Base-by-base conservation (phyloP, 331 rosid species). In the Saraca asoca region DNA sequence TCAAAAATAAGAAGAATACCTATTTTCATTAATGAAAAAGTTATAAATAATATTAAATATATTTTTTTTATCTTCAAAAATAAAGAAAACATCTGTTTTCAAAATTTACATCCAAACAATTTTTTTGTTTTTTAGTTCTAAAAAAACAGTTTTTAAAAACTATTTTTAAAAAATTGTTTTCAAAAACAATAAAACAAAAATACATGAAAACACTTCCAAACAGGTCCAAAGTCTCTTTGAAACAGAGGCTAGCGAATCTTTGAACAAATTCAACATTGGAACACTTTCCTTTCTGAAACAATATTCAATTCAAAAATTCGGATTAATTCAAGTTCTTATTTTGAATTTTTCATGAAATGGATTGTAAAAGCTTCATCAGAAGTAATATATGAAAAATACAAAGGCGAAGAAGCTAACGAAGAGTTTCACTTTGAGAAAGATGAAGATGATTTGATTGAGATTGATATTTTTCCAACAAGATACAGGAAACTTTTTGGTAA, bases 391-490 rank as follows among this genome's bases (percentile, higher is more conserved):
- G 97, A 91, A 75, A 95, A 79, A 13, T 62, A 75, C 13, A 95
- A 91, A 68, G 88, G 77, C 9, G 93, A 78, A 57, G 90, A 81
- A 64, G 64, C 81, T 70, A 89, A 78, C 59, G 72, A 69, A 70
- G 82, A 61, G 17, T 79, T 82, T 71, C 86, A 72, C n/a, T 82
- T 72, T 10, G 98, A 92, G 68, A 96, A 92, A 65, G 98, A n/a
- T n/a, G n/a, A n/a, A n/a, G n/a, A 93, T 14, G 89, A 93, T 81
- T 66, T 87, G 81, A 89, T 93, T 10, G 98, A 89, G 82, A 92
- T 92, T 17, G 91, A 93, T 34, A 84, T 93, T 61, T 85, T 87
- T 56, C 88, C 81, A 60, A 61, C 80, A n/a, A 59, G 87, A 58
- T 41, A 58, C 54, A 43, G 59, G 4, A 81, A 78, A 1, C 51